Percentiles rank a stretch among this genome's conserved stretches.
Conservation (phyloP, 2,329 filamentous ascomycete genomes). For the Trichothecium roseum region DNA sequence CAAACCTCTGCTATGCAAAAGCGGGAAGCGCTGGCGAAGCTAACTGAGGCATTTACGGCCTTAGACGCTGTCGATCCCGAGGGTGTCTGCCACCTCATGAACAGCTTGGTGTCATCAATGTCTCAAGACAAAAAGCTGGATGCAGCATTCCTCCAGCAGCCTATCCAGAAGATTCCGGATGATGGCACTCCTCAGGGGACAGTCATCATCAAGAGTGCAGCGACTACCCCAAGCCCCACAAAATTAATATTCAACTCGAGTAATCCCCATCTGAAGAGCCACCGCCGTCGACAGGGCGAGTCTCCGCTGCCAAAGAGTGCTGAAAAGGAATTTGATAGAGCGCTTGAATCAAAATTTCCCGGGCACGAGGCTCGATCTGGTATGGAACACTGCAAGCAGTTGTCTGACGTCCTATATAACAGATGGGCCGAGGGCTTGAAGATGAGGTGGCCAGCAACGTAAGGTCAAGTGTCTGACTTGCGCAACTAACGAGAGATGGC, state of each 20-base stretch:
- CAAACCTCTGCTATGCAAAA: conserved; percentile 59
- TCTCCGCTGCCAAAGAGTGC: conserved; percentile 17
- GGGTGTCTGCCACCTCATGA: conserved; percentile 77
- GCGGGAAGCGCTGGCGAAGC: conserved; percentile 69
- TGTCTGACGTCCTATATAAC: conserved; percentile 83
- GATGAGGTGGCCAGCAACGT: conserved; percentile 51
- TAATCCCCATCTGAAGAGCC: conserved; percentile 77
- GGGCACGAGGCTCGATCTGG: conserved; percentile 49
- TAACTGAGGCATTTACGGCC: conserved; percentile 77
- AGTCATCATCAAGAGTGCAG: conserved; percentile 45
- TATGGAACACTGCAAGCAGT: conserved; percentile 85
- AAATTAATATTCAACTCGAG: conserved; percentile 71
- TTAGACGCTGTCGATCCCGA: conserved; percentile 85
- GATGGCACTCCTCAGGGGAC: conserved; percentile 42
- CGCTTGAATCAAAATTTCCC: conserved; percentile 41
- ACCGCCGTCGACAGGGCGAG: conserved; percentile 54
- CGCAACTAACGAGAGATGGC: background rate
- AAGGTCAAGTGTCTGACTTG: conserved; percentile 2
- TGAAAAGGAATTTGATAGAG: conserved; percentile 35
- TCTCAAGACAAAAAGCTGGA: conserved; percentile 58
- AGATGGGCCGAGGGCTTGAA: conserved; percentile 82
- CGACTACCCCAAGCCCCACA: conserved; percentile 32
- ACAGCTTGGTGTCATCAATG: conserved; percentile 63
- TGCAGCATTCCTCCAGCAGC: conserved; percentile 32
- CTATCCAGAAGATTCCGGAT: conserved; percentile 26